These are phyloP conservation scores for Williopsis jadinii DNA, from an alignment of 1,139 yeast genomes.

Conservation along the genomic window DNA sequence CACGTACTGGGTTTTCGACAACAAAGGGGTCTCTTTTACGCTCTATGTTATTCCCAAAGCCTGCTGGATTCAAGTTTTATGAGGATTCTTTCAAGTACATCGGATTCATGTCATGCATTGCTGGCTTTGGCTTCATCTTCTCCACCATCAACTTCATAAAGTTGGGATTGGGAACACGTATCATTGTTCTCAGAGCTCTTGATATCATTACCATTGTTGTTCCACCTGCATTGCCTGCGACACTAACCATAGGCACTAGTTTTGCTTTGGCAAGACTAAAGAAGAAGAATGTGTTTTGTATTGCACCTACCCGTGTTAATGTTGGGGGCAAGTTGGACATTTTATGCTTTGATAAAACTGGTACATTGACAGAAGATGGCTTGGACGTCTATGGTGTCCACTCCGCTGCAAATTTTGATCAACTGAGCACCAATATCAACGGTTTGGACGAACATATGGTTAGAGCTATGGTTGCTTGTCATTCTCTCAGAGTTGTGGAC, in stretches of 20 bases:
- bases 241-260: constrained; percentile 91
- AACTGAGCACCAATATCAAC: constrained; percentile 31
- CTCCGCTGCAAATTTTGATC: constrained; percentile 44
- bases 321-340: constrained; percentile 91
- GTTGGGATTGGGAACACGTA: constrained; percentile 58
- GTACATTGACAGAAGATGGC: constrained; percentile 96
- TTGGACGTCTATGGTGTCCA: constrained; percentile 88
- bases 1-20: constrained; percentile 88
- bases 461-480: constrained; percentile 74
- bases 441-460: constrained; percentile 23
- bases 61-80: constrained; percentile 88
- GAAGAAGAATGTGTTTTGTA: constrained; percentile 68
- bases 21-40: constrained; percentile 94
- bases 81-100: constrained; percentile 91
- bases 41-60: constrained; percentile 95
- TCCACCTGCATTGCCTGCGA: constrained; percentile 98
- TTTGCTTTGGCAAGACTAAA: constrained; percentile 79
- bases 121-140: constrained; percentile 73
- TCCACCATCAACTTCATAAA: constrained; percentile 79
- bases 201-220: constrained; percentile 95
- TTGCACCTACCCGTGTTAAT: constrained; percentile 88
- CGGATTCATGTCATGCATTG: constrained; percentile 88
- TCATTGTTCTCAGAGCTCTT: constrained; percentile 80
- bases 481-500: constrained; percentile 75
- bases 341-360: constrained; percentile 93